Evolutionary conservation across 179 eudicot species (phyloP).

Genomic region (Vitellaria paradoxa): DNA sequence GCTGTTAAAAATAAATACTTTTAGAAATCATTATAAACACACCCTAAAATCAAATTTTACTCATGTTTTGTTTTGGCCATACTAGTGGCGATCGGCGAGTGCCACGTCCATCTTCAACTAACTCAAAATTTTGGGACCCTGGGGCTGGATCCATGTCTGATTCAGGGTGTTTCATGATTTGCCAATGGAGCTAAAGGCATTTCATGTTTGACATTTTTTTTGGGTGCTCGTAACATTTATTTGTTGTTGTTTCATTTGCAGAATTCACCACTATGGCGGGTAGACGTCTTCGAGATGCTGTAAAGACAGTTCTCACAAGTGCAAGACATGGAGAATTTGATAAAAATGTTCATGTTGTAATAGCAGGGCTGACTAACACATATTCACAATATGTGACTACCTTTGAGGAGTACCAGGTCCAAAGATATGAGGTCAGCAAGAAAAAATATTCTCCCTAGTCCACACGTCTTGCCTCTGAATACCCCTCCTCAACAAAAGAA

Average conservation of each 20-base stretch:
- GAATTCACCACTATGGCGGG: conserved; percentile 99
- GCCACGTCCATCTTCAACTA: too few species aligned
- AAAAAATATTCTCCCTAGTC: not conserved
- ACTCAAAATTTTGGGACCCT: too few species aligned
- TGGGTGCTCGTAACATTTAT: too few species aligned
- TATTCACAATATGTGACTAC: conserved; percentile 97
- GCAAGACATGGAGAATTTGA: conserved; percentile 47
- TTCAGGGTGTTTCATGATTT: too few species aligned
- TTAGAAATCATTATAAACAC: too few species aligned
- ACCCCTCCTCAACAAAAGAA: not conserved
- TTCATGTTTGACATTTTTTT: too few species aligned
- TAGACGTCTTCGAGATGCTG: conserved; percentile 95
- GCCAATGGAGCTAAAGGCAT: too few species aligned
- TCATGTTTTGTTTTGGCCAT: too few species aligned
- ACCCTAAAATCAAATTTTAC: too few species aligned
- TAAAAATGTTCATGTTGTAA: conserved; percentile 62
- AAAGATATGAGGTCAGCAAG: conserved; percentile 88
- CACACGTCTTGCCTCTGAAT: not conserved
- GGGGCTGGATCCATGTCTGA: too few species aligned
- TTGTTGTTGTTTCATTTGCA: conserved; percentile 17
- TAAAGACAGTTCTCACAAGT: conserved; percentile 52
- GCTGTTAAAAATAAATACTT: too few species aligned
- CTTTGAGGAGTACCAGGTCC: conserved; percentile 84
- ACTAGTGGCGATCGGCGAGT: too few species aligned
- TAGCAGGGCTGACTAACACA: conserved; percentile 92